Percentiles rank a stretch among this genome's conserved stretches.
Conservation (phyloP, 768 basidiomycete genomes). For the Leccinum subgranulosum region DNA sequence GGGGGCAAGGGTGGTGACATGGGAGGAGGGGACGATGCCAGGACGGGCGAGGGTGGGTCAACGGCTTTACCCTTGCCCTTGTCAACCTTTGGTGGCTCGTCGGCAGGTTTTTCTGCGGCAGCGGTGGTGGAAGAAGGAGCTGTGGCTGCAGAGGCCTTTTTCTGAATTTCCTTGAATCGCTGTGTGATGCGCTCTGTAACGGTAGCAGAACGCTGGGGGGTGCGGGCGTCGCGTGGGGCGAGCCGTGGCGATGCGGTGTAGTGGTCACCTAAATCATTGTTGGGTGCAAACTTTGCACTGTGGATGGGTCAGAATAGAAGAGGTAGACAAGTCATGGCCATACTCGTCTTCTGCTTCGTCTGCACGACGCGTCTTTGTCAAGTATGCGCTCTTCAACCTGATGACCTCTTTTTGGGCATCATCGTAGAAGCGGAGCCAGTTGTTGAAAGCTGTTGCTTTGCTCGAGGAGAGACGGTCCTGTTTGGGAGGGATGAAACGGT, state of each 20-base stretch:
- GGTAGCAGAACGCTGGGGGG: slow-evolving; percentile 64
- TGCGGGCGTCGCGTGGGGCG: slow-evolving; percentile 51
- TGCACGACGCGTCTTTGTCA: slow-evolving; percentile 74
- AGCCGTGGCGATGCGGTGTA: slow-evolving; percentile 80
- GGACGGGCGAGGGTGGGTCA: slow-evolving; percentile 33
- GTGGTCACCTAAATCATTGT: slow-evolving; percentile 56
- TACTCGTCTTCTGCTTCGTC: slow-evolving; percentile 96
- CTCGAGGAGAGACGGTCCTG: slow-evolving; percentile 64
- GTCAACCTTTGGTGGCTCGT: slow-evolving; percentile 56
- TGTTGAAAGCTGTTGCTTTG: slow-evolving; percentile 55
- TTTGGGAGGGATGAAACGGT: slow-evolving; percentile 12
- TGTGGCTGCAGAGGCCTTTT: slow-evolving; percentile 40
- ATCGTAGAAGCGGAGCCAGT: slow-evolving; percentile 70
- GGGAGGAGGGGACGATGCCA: slow-evolving; percentile 54
- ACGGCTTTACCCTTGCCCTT: slow-evolving; percentile 77
- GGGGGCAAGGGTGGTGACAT: slow-evolving; percentile 62
- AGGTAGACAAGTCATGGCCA: slow-evolving; percentile 29
- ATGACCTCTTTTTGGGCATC: slow-evolving; percentile 59
- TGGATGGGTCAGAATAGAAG: slow-evolving; percentile 8
- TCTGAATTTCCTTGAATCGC: slow-evolving; percentile 78
- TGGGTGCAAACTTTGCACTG: slow-evolving; percentile 88
- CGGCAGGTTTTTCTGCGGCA: slow-evolving; percentile 20
- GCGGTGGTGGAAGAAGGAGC: slow-evolving; percentile 27
- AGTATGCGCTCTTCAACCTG: slow-evolving; percentile 74
- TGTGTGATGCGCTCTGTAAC: slow-evolving; percentile 86